A percentile compares a stretch with the other conserved stretches of the same genome.
phyloP scores from a whole-genome alignment of 345 rosid genomes.

The Arabis alpina region DNA sequence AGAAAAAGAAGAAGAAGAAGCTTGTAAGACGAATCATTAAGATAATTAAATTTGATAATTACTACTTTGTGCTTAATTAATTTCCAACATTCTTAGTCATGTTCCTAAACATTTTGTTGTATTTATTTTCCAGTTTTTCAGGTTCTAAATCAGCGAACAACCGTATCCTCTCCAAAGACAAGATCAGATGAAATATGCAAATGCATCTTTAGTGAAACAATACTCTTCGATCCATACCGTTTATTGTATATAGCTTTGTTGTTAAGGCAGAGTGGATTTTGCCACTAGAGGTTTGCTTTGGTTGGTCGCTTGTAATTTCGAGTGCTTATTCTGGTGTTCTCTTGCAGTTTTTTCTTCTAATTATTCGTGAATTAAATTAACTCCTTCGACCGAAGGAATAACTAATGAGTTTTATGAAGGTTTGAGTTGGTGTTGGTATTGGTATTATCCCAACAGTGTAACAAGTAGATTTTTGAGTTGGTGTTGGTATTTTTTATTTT shows the following conservation, averaged over 20 bases:
- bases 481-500: not conserved
- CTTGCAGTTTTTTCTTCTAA: not conserved
- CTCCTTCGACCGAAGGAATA: not conserved
- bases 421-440: constrained; percentile 4
- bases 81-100: not conserved
- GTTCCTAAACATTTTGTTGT: constrained; percentile 16
- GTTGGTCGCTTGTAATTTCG: constrained; percentile 15
- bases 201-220: constrained; percentile 6
- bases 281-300: constrained; percentile 13
- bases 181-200: not conserved
- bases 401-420: not conserved
- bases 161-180: not conserved
- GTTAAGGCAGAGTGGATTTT: constrained; percentile 6
- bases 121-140: constrained; percentile 21
- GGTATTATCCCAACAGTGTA: no score
- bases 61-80: not conserved
- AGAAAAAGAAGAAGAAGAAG: constrained; percentile 52
- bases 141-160: constrained; percentile 30
- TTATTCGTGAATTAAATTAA: not conserved
- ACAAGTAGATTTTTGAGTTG: not conserved
- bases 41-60: not conserved
- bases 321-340: constrained; percentile 9
- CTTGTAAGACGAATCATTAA: constrained; percentile 33
- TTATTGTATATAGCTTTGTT: not conserved
- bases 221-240: not conserved